phyloP scores from a whole-genome alignment of 768 basidiomycete genomes.

The Mycena vitilis region DNA sequence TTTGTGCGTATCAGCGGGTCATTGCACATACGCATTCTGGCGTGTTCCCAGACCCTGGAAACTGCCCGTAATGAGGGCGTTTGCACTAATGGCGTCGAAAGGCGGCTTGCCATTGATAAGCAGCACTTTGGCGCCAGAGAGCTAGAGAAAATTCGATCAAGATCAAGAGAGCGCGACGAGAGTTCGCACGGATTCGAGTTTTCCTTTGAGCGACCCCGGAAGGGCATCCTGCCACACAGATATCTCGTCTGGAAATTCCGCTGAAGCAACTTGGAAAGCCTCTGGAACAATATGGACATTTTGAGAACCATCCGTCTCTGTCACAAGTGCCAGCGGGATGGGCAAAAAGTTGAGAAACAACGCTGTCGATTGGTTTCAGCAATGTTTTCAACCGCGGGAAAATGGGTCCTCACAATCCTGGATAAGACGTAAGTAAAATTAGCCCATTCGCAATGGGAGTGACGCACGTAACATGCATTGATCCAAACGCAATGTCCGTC shows the following conservation, averaged over 20 bases:
- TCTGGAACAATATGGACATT: slow-evolving; percentile 63
- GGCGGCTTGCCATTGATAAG: slow-evolving; percentile 64
- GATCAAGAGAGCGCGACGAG: not conserved
- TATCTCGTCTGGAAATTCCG: slow-evolving; percentile 62
- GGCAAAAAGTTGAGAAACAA: slow-evolving; percentile 58
- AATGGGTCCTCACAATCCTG: slow-evolving; percentile 28
- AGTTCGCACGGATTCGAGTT: slow-evolving; percentile 54
- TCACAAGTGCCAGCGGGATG: slow-evolving; percentile 61
- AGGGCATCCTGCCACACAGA: slow-evolving; percentile 66
- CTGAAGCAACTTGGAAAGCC: slow-evolving; percentile 63
- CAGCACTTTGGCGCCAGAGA: slow-evolving; percentile 65
- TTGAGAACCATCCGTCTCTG: slow-evolving; percentile 56
- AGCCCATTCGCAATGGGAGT: slow-evolving; percentile 21
- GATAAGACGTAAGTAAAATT: not conserved
- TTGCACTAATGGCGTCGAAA: slow-evolving; percentile 62
- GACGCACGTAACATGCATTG: slow-evolving; percentile 66
- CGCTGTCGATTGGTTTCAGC: slow-evolving; percentile 38
- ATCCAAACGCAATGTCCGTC: slow-evolving; percentile 72
- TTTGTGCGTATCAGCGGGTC: not conserved
- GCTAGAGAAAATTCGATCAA: slow-evolving; percentile 35
- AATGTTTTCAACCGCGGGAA: not conserved
- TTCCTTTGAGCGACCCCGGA: slow-evolving; percentile 56
- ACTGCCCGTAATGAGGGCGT: slow-evolving; percentile 62
- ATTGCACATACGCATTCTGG: slow-evolving; percentile 54
- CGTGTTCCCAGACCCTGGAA: slow-evolving; percentile 65